phyloP scores from a whole-genome alignment of 2,329 filamentous ascomycete species.

The Stromatinia cepivora region DNA sequence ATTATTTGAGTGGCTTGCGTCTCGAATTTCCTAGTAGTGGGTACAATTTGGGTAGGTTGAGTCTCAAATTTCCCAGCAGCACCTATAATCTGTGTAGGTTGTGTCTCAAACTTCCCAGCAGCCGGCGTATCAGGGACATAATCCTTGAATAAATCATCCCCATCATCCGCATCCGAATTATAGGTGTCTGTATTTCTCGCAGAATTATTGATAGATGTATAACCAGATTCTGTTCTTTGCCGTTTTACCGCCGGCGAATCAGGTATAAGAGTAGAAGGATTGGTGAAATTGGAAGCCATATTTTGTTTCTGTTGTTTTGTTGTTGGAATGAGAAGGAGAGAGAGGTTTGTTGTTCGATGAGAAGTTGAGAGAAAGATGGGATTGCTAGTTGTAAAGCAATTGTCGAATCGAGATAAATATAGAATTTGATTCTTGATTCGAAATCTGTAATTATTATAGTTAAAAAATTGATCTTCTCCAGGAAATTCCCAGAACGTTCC shows the following conservation, averaged over 20 bases:
- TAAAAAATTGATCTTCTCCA: neutral
- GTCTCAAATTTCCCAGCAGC: conserved; percentile 40
- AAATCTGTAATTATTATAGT: neutral
- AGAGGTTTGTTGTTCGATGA: neutral
- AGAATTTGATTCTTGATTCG: neutral
- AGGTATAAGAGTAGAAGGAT: conserved; percentile 23
- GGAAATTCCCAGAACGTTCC: neutral
- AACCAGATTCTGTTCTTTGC: conserved; percentile 39
- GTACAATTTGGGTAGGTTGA: conserved; percentile 38
- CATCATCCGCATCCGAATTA: conserved; percentile 47
- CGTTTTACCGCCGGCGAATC: conserved; percentile 39
- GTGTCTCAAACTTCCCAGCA: conserved; percentile 41
- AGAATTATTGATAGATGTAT: conserved; percentile 36
- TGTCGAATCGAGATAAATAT: conserved; percentile 1
- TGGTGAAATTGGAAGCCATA: conserved; percentile 32
- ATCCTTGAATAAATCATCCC: conserved; percentile 51
- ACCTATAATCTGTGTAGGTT: conserved; percentile 35
- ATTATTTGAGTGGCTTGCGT: conserved; percentile 46
- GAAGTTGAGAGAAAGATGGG: neutral
- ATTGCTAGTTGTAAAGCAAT: neutral
- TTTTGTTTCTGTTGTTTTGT: conserved; percentile 5
- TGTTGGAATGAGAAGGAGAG: neutral
- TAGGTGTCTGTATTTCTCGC: conserved; percentile 34
- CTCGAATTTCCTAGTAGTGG: conserved; percentile 35
- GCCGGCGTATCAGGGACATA: conserved; percentile 41